Base-by-base conservation (phyloP, 179 eudicot species). In the Sideroxylon spinosum region DNA sequence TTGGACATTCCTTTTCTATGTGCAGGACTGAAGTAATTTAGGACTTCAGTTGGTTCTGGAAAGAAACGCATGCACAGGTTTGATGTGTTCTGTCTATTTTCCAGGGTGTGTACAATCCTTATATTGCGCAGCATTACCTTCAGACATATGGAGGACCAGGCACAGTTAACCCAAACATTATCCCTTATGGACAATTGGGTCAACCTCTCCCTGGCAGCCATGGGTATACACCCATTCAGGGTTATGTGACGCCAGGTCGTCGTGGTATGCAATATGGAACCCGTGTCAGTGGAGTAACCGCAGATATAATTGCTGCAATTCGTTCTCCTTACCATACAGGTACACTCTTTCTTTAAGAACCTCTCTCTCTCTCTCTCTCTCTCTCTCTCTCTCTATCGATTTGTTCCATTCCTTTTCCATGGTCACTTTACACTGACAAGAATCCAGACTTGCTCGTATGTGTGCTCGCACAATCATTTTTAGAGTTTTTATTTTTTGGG, bases 241-340 rank as follows among this genome's bases (percentile, higher is more conserved):
- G 84, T 64, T 81, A 64, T n/a, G 25, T 66, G 74, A 56, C 73
- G 44, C 84, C 84, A 78, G 74, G 75, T 77, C 74, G 76, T 59
- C 77, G 65, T 29, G 57, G 68, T 28, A 20, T 81, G 70, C 78
- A 44, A 56, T 81, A 66, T 56, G 75, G 78, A 57, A 63, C 84
- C 7, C 26, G 20, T 78, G 68, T 73, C 70, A 72, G 73, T 73
- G 81, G 75, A 57, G 52, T 67, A 71, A 29, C 71, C 22, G 16
- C 84, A 67, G 80, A 76, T 16, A 64, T 55, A 59, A 59, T 81
- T 17, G 59, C 83, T 8, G 32, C 80, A 70, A 55, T 69, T 71
- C 84, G 78, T 67, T 53, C 74, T 23, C 80, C 80, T 5, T 32
- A 63, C 17, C 53, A 44, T 72, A 37, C 81, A 7, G 80, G 74